These are phyloP conservation scores for Brassica incana DNA, from an alignment of 345 rosid genomes.

Conservation along the genomic window DNA sequence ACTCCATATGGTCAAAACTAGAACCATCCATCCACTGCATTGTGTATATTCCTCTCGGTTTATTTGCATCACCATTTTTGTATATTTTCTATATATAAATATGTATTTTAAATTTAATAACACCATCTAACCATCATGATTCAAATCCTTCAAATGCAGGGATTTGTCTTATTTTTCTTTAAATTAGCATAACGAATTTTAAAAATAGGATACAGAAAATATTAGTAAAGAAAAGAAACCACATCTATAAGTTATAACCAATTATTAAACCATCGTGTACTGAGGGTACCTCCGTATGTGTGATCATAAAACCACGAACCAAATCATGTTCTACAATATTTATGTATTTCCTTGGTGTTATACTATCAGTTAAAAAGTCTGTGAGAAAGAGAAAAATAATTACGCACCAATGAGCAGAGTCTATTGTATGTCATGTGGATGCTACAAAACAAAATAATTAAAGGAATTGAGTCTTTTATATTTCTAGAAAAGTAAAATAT, in stretches of 20 bases:
- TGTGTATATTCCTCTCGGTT: neutral
- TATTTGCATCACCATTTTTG: neutral
- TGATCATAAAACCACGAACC: slow-evolving; percentile 43
- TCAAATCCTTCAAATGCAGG: slow-evolving; percentile 22
- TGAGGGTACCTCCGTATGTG: slow-evolving; percentile 36
- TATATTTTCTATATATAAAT: neutral
- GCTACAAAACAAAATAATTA: slow-evolving; percentile 1
- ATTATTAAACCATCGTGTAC: slow-evolving; percentile 31
- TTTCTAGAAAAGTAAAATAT: neutral
- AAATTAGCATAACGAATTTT: neutral
- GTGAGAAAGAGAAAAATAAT: slow-evolving; percentile 31
- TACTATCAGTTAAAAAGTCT: slow-evolving; percentile 4
- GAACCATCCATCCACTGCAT: neutral
- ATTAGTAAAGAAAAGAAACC: slow-evolving; percentile 25
- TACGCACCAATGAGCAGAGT: slow-evolving; percentile 33
- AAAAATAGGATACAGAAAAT: neutral
- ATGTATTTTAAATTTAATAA: neutral
- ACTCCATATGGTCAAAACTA: neutral
- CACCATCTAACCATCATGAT: slow-evolving; percentile 15
- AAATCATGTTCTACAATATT: slow-evolving; percentile 36
- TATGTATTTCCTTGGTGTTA: slow-evolving; percentile 7
- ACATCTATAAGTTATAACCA: slow-evolving; percentile 28
- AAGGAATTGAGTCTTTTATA: slow-evolving; percentile 15
- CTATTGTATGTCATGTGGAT: slow-evolving; percentile 41
- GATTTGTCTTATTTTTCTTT: slow-evolving; percentile 8